Evolutionary conservation across 2,329 filamentous ascomycete species (phyloP).

Genomic region (Xylaria sp.): DNA sequence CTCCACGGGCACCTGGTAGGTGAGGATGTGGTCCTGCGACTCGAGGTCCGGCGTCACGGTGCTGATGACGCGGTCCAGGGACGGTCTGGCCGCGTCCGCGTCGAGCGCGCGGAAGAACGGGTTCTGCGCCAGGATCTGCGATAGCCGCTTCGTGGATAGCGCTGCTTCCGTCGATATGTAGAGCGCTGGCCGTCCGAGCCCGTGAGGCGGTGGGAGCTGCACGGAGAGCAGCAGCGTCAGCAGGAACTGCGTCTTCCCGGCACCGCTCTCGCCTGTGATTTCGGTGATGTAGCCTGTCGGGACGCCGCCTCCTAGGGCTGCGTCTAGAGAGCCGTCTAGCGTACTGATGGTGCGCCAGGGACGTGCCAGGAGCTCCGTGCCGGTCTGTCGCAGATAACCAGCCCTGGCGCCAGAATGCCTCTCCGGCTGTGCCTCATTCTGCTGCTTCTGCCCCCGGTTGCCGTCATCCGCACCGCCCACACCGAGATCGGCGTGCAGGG

Average conservation of each 20-base stretch:
- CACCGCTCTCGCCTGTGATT: constrained; percentile 89
- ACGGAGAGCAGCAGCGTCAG: constrained; percentile 82
- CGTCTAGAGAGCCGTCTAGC: constrained; percentile 75
- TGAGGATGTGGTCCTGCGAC: constrained; percentile 91
- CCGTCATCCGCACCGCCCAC: constrained; percentile 27
- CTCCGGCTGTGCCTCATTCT: constrained; percentile 14
- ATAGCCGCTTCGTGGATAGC: constrained; percentile 79
- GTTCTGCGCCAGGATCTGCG: constrained; percentile 76
- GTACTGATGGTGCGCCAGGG: constrained; percentile 73
- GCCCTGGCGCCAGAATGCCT: neutral
- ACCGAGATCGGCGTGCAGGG: constrained; percentile 68
- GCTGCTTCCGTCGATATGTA: constrained; percentile 94
- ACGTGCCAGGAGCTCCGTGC: constrained; percentile 45
- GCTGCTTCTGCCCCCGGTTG: constrained; percentile 25
- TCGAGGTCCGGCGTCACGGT: constrained; percentile 89
- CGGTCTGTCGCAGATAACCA: constrained; percentile 40
- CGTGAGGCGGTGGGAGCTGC: constrained; percentile 77
- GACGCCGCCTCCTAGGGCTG: constrained; percentile 75
- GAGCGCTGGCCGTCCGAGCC: constrained; percentile 74
- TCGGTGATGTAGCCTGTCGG: constrained; percentile 84
- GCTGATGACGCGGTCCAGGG: constrained; percentile 77
- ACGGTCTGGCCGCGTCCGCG: constrained; percentile 51
- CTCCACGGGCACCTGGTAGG: constrained; percentile 88
- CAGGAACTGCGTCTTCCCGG: constrained; percentile 93
- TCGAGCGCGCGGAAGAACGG: constrained; percentile 56